Evolutionary conservation across 352 stramenopile genomes (phyloP).

Genomic region (Phytophthora constricta): DNA sequence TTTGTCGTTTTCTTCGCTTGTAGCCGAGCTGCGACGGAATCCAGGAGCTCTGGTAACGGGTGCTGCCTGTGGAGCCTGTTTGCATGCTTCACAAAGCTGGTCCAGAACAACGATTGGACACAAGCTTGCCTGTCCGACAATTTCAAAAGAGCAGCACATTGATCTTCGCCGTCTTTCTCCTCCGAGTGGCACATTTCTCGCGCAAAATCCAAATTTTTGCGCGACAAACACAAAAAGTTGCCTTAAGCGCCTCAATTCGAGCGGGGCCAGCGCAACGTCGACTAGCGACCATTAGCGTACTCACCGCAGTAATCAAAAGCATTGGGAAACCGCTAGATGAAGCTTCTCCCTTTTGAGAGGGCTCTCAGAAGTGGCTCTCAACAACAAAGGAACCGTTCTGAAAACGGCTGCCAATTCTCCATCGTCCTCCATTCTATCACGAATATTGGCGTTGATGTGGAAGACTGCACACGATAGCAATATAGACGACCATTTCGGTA

Average conservation of each 20-base stretch:
- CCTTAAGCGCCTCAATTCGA: conserved; percentile 49
- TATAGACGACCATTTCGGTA: conserved; percentile 35
- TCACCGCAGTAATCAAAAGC: conserved; percentile 39
- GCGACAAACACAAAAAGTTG: conserved; percentile 53
- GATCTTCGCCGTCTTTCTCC: conserved; percentile 13
- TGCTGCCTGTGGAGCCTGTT: conserved; percentile 35
- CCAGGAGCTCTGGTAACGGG: conserved; percentile 6
- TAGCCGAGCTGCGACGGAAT: conserved; percentile 19
- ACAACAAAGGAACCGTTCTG: conserved; percentile 41
- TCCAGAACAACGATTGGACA: conserved; percentile 50
- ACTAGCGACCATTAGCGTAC: conserved; percentile 46
- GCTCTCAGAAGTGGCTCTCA: conserved; percentile 30
- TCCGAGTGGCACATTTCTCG: conserved; percentile 20
- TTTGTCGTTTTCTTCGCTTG: conserved; percentile 28
- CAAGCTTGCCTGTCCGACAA: conserved; percentile 45
- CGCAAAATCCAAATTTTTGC: conserved; percentile 41
- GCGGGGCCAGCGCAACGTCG: conserved; percentile 38
- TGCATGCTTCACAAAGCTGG: conserved; percentile 49
- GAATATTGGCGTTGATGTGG: conserved; percentile 50
- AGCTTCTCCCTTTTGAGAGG: conserved; percentile 3
- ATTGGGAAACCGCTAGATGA: conserved; percentile 29
- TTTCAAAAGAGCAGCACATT: conserved; percentile 24
- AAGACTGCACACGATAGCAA: conserved; percentile 51
- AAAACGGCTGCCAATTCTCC: conserved; percentile 48
- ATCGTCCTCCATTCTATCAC: conserved; percentile 49